These are phyloP conservation scores for Leishmania arabica DNA, from an alignment of 208 protist genomes.

Conservation along the genomic window DNA sequence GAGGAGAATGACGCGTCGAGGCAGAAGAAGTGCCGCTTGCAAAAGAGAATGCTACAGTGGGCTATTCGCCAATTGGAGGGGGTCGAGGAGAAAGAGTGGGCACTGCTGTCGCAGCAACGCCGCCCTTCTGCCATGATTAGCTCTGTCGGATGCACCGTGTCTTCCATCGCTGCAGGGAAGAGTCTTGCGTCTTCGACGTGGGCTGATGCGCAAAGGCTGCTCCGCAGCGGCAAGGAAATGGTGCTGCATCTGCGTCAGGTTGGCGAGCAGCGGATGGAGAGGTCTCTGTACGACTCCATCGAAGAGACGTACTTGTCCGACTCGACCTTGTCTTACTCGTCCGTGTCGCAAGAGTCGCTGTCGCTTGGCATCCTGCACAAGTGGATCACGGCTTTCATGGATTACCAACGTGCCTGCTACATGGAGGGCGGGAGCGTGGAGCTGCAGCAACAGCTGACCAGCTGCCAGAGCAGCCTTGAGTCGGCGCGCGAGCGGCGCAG, in stretches of 20 bases:
- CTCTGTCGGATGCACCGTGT: constrained; percentile 24
- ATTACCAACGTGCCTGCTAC: constrained; percentile 43
- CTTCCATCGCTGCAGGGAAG: constrained; percentile 18
- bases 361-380: constrained; percentile 40
- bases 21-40: constrained; percentile 9
- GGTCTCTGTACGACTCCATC: constrained; percentile 17
- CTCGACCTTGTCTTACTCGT: constrained; percentile 19
- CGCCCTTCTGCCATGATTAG: constrained; percentile 13
- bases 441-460: constrained; percentile 43
- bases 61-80: constrained; percentile 20
- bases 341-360: constrained; percentile 24
- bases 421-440: constrained; percentile 34
- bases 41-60: constrained; percentile 29
- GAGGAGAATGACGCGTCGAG: constrained; percentile 5
- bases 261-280: constrained; percentile 19
- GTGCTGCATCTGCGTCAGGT: constrained; percentile 6
- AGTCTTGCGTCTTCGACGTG: constrained; percentile 21
- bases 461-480: constrained; percentile 30
- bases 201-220: constrained; percentile 21
- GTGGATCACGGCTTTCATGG: constrained; percentile 61
- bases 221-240: constrained; percentile 19
- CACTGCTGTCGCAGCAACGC: constrained; percentile 13
- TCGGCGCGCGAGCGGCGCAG: constrained; percentile 29
- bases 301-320: constrained; percentile 14
- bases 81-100: constrained; percentile 21